A percentile compares a stretch with the other conserved stretches of the same genome.
Evolutionary conservation across 2,329 filamentous ascomycete genomes (phyloP).

Genomic region (Tympanopsis confertula): DNA sequence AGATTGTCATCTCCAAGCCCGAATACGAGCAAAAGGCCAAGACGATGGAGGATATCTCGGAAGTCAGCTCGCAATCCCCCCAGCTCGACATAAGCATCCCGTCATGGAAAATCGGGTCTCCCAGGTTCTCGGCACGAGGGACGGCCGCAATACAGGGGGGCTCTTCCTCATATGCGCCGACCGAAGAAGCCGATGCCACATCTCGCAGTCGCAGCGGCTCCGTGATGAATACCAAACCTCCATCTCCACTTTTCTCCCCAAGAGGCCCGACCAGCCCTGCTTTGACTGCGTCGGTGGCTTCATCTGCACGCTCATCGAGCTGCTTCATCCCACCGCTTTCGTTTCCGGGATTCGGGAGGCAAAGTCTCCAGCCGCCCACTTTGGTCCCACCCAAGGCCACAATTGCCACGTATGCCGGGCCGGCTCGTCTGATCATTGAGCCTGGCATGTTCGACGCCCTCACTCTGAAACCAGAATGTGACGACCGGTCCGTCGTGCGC

Average conservation of each 20-base stretch:
- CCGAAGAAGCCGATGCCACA: conserved; percentile 57
- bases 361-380: too few species aligned
- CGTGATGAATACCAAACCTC: neutral
- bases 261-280: conserved; percentile 14
- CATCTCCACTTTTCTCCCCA: conserved; percentile 5
- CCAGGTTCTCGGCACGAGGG: conserved; percentile 66
- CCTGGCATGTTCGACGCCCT: conserved; percentile 75
- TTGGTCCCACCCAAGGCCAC: conserved; percentile 14
- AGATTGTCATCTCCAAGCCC: conserved; percentile 68
- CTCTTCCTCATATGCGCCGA: conserved; percentile 63
- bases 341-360: too few species aligned
- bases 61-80: conserved; percentile 25
- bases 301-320: too few species aligned
- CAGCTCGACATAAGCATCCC: conserved; percentile 68
- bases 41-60: conserved; percentile 44
- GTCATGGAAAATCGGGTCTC: conserved; percentile 71
- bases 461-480: conserved; percentile 65
- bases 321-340: too few species aligned
- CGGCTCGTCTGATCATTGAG: conserved; percentile 34
- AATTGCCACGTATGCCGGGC: conserved; percentile 2
- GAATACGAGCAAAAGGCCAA: conserved; percentile 46
- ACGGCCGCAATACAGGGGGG: conserved; percentile 62
- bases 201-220: conserved; percentile 21
- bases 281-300: too few species aligned
- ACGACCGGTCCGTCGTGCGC: conserved; percentile 71